These are phyloP conservation scores for Pelomyxa schiedti DNA, from an alignment of 78 protist species.

Conservation along the genomic window DNA sequence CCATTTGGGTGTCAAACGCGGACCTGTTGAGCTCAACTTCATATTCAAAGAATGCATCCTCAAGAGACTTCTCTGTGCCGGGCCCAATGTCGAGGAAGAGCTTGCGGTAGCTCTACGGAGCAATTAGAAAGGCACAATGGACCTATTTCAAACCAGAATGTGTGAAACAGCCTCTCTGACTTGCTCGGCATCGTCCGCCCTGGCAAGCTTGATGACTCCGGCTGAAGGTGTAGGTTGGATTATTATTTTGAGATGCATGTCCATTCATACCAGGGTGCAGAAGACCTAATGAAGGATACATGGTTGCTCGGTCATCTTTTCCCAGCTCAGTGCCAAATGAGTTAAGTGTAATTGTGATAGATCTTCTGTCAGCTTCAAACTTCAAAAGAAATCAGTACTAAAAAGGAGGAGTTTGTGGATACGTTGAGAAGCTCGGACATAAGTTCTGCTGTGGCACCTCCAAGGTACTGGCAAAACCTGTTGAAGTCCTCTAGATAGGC, in stretches of 20 bases:
- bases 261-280: conserved; percentile 86
- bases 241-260: not conserved
- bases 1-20: conserved; percentile 80
- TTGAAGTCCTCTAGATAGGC: conserved; percentile 94
- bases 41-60: conserved; percentile 72
- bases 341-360: conserved; percentile 88
- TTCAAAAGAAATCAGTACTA: not conserved
- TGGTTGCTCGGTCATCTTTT: conserved; percentile 67
- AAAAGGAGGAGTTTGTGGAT: not conserved
- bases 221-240: no score
- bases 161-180: conserved; percentile 57
- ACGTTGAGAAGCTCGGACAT: conserved; percentile 71
- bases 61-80: conserved; percentile 64
- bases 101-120: conserved; percentile 39
- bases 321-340: conserved; percentile 75
- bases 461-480: conserved; percentile 59
- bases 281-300: conserved; percentile 69
- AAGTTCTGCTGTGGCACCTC: conserved; percentile 71
- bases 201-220: conserved; percentile 52
- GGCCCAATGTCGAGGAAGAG: conserved; percentile 48
- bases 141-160: conserved; percentile 16
- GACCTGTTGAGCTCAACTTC: conserved; percentile 61
- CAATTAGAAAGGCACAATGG: not conserved
- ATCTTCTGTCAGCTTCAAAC: conserved; percentile 95
- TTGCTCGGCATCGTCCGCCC: conserved; percentile 68